Conservation (phyloP, 768 basidiomycete species). For the Lentinula sp. region DNA sequence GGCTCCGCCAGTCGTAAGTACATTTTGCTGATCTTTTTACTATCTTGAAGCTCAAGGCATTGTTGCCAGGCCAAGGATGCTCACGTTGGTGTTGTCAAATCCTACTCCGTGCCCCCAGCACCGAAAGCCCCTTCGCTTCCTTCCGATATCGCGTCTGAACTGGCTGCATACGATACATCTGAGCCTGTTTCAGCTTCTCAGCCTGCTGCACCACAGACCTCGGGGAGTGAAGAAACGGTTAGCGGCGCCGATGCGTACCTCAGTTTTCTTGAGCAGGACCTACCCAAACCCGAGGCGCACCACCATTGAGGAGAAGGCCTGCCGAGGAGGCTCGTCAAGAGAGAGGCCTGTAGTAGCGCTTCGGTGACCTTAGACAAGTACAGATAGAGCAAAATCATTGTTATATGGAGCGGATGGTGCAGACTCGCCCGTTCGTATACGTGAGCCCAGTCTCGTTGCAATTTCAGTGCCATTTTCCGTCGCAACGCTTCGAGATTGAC, state of each 20-base stretch:
- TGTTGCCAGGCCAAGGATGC: conserved; percentile 75
- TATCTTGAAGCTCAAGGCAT: neutral
- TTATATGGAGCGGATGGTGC: neutral
- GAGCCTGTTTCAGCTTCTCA: conserved; percentile 56
- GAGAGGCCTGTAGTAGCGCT: neutral
- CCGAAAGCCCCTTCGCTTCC: conserved; percentile 78
- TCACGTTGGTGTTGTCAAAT: conserved; percentile 82
- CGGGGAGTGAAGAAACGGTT: conserved; percentile 32
- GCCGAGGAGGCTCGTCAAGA: neutral
- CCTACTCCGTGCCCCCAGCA: conserved; percentile 65
- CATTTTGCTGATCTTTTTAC: neutral
- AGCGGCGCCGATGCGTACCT: conserved; percentile 75
- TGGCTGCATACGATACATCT: conserved; percentile 76
- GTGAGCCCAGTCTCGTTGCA: neutral
- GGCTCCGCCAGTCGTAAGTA: conserved; percentile 63
- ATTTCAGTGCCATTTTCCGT: too few relatives aligned
- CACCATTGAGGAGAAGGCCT: conserved; percentile 12
- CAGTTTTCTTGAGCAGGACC: conserved; percentile 74
- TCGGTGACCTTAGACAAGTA: neutral
- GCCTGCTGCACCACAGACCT: conserved; percentile 20
- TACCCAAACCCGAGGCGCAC: conserved; percentile 49
- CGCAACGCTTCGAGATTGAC: too few relatives aligned
- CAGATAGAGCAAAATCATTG: neutral
- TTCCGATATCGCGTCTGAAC: conserved; percentile 80
- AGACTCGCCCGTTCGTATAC: neutral